phyloP scores from a whole-genome alignment of 2,329 filamentous ascomycete genomes.

The Elsinoe necatrix region DNA sequence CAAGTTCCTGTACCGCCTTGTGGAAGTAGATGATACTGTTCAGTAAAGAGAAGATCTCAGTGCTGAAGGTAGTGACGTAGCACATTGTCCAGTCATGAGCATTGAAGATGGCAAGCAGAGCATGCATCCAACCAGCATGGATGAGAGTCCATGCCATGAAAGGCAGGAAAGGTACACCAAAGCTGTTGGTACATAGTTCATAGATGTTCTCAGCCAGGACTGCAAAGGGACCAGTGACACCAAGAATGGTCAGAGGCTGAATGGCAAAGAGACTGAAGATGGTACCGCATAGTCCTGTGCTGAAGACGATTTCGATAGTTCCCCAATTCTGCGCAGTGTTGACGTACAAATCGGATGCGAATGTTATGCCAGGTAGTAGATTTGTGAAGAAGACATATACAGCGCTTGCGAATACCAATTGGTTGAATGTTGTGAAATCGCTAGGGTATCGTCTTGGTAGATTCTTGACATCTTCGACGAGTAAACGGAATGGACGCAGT shows the following conservation, averaged over 20 bases:
- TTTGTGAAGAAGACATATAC: slow-evolving; percentile 62
- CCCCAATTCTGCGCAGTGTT: slow-evolving; percentile 56
- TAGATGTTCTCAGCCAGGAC: slow-evolving; percentile 60
- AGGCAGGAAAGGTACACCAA: slow-evolving; percentile 53
- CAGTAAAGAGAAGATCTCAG: slow-evolving; percentile 57
- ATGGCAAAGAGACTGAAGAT: slow-evolving; percentile 54
- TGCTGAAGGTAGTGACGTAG: slow-evolving; percentile 59
- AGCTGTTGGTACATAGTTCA: slow-evolving; percentile 46
- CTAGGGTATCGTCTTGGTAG: slow-evolving; percentile 26
- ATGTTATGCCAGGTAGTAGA: slow-evolving; percentile 57
- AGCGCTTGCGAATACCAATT: slow-evolving; percentile 54
- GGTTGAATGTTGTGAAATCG: slow-evolving; percentile 48
- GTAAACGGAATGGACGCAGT: slow-evolving; percentile 28
- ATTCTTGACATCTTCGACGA: slow-evolving; percentile 27
- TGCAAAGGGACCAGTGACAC: slow-evolving; percentile 59
- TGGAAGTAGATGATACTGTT: slow-evolving; percentile 63
- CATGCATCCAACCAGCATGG: slow-evolving; percentile 58
- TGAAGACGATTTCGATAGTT: slow-evolving; percentile 59
- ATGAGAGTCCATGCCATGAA: slow-evolving; percentile 62
- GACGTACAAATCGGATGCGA: slow-evolving; percentile 56
- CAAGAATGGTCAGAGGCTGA: slow-evolving; percentile 57
- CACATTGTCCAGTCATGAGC: slow-evolving; percentile 63
- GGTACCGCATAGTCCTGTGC: slow-evolving; percentile 55
- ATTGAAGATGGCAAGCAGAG: slow-evolving; percentile 56
- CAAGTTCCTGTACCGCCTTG: slow-evolving; percentile 56